Base-by-base conservation (phyloP, 2,329 filamentous ascomycete species). In the Sporothrix brunneoviolacea region DNA sequence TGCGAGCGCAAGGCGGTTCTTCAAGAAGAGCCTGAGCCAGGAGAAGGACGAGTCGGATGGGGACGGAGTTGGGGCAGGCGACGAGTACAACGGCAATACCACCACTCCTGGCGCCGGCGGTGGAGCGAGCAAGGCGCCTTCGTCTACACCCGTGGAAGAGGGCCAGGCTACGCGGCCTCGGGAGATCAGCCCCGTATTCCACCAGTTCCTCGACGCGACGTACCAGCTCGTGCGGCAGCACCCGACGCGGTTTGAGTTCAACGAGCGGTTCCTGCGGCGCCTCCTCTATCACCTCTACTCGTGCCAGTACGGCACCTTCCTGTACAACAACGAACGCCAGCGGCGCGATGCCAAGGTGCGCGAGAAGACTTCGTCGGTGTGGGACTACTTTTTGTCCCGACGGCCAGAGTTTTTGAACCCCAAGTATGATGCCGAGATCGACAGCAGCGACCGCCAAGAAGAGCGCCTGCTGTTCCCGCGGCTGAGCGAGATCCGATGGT, bases 231-330 rank as follows among this genome's bases (percentile, higher is more conserved):
- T 95, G 21, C 77, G 87, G 54, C 93, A 97, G 64, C 75, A 91
- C 60, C 90, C 90, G 0, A 86, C 82, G 7, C 84, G 91, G 0
- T 98, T 98, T 63, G 91, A 98, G 65, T 98, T 90, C 68, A 97
- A 95, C 59, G 93, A 97, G 65, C 83, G 91, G 4, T 97, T 98
- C 66, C 71, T 98, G 7, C 80, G 89, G 22, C 82, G 93, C 18
- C 73, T 98, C 3, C 74, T 97, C 2, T 98, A 97, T 63, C 93
- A 98, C 64, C 77, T 95, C 2, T 91, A 97, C 64, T 91, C 91
- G 0, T 95, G 91, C 58, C 93, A 98, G 64, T 98, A 96, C 57
- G 93, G 93, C 40, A 96, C 91, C 0, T 98, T 98, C 64, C 75
- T 98, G 5, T 95, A 88, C 68, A 96, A 98, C 69, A 94, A 82